Percentiles rank a stretch among this genome's conserved stretches.
These are phyloP conservation scores for Oemleria cerasiformis DNA, from an alignment of 306 rosid genomes.

Conservation along the genomic window DNA sequence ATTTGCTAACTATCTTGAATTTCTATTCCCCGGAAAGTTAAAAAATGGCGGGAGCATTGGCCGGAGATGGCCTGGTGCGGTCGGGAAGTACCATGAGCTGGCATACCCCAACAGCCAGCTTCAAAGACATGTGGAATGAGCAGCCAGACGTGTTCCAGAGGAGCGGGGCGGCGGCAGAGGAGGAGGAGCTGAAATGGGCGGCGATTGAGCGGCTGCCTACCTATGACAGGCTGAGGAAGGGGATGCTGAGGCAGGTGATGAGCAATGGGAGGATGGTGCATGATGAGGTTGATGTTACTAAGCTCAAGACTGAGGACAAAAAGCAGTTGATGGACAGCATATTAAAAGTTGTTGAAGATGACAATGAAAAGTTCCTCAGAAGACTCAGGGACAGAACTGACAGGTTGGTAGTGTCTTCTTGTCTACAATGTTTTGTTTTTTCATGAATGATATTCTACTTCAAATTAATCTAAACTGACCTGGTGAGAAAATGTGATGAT, in stretches of 20 bases:
- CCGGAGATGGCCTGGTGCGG: conserved; percentile 36
- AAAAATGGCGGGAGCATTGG: conserved; percentile 46
- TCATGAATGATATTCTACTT: too few species aligned
- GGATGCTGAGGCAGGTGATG: conserved; percentile 50
- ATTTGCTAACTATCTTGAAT: neutral
- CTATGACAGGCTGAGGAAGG: conserved; percentile 56
- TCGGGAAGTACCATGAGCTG: conserved; percentile 40
- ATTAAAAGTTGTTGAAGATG: conserved; percentile 60
- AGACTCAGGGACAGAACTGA: conserved; percentile 57
- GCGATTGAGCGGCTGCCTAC: conserved; percentile 78
- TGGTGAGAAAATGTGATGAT: neutral
- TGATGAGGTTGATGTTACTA: conserved; percentile 58
- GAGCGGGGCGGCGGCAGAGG: conserved; percentile 49
- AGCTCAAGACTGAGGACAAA: conserved; percentile 49
- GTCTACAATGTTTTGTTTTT: neutral
- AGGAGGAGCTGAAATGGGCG: conserved; percentile 70
- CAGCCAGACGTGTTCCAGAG: conserved; percentile 48
- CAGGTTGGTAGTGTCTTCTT: conserved; percentile 31
- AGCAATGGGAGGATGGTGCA: conserved; percentile 25
- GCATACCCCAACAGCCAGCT: conserved; percentile 37
- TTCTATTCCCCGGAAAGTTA: neutral
- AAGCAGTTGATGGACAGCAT: conserved; percentile 54
- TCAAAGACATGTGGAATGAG: conserved; percentile 48
- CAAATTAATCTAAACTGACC: too few species aligned
- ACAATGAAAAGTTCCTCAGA: conserved; percentile 51